A percentile compares a stretch with the other conserved stretches of the same genome.
These are phyloP conservation scores for Hypocreales sp. DNA, from an alignment of 2,329 filamentous ascomycete species.

Conservation along the genomic window DNA sequence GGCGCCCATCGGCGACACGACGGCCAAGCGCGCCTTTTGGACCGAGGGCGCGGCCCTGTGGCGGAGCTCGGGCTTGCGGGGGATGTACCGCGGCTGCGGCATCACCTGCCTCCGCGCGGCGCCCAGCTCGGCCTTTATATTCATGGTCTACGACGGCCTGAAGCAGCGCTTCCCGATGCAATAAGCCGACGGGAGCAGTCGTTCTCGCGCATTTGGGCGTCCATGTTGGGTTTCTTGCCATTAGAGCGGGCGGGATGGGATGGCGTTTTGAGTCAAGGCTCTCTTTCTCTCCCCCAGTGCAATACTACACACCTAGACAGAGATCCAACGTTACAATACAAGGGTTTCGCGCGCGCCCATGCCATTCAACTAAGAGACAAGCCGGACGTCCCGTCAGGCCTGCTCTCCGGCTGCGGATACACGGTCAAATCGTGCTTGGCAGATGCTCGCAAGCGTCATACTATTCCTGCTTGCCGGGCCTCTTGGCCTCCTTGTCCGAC, in stretches of 20 bases:
- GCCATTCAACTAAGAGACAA: too few species aligned
- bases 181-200: conserved; percentile 4
- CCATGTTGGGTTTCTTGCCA: background rate
- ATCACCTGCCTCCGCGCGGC: conserved; percentile 80
- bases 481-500: conserved; percentile 13
- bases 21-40: conserved; percentile 50
- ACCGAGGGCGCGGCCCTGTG: conserved; percentile 61
- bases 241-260: too few species aligned
- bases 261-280: too few species aligned
- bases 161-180: conserved; percentile 49
- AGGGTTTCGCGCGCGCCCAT: too few species aligned
- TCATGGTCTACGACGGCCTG: conserved; percentile 83
- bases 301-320: too few species aligned
- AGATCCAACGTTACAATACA: too few species aligned
- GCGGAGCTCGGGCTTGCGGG: conserved; percentile 64
- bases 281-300: too few species aligned
- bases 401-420: too few species aligned
- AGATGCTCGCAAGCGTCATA: conserved; percentile 1
- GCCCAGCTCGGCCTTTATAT: conserved; percentile 96
- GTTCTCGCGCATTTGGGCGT: background rate
- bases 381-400: too few species aligned
- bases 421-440: too few species aligned
- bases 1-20: conserved; percentile 45
- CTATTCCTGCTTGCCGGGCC: conserved; percentile 7
- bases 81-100: conserved; percentile 85